Base-by-base conservation (phyloP, 208 protist species). In the Polymyxa betae region DNA sequence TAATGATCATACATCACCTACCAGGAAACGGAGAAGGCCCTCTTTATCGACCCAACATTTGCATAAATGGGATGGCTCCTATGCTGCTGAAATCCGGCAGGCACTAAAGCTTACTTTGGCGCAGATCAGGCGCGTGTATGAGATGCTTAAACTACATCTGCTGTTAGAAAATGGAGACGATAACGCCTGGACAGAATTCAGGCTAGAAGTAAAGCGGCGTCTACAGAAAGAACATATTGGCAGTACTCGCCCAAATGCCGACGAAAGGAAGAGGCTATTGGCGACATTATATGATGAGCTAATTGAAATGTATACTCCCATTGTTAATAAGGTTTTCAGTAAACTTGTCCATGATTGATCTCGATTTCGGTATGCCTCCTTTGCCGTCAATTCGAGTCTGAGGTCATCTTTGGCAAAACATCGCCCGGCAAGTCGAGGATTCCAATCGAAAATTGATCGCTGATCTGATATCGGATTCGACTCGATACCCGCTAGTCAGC, bases 101-200 rank as follows among this genome's bases (percentile, higher is more conserved):
- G 12, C 5, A n/a, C n/a, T 82, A 35, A 82, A 82, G 72, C 5
- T 82, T 82, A 20, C 72, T 12, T 16, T 82, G 5, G 10, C 72
- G 35, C 72, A 82, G 35, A 82, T 82, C n/a, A 5, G 72, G 72
- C 72, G 72, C 72, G 35, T 82, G 16, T 82, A 82, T 82, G 72
- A 82, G n/a, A 82, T 82, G 72, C n/a, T 82, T 5, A 82, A 82
- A n/a, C 40, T 82, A n/a, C 72, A 35, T 5, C 5, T 45, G 5
- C n/a, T 82, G n/a, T n/a, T 20, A 40, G 40, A 43, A 12, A 82
- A 82, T n/a, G 24, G 24, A 29, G 72, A 82, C n/a, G 72, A 82
- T 20, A 12, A 5, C 35, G n/a, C n/a, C 5, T 82, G 72, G 72
- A 82, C 72, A 35, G 72, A 82, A 38, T 82, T 45, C n/a, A 5